Base-by-base conservation (phyloP, 148 eudicot species). In the Rhododendron mucronatum region DNA sequence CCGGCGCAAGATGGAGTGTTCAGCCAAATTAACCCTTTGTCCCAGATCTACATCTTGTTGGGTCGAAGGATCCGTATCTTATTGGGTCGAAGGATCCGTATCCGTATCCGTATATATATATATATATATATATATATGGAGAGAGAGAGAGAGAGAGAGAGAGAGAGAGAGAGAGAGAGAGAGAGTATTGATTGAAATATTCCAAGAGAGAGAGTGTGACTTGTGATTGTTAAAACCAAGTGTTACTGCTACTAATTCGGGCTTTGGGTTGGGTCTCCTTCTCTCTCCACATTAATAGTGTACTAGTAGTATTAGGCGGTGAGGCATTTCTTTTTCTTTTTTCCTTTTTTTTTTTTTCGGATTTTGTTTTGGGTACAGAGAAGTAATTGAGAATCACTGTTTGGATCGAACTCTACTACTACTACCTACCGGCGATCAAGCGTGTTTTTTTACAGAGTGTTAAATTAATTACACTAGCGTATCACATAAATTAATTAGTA, bases 101-200 rank as follows among this genome's bases (percentile, higher is more conserved):
- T 30, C 30, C 30, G 41, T 39, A 39, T 39, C 4, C 5, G 0
- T 41, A 6, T 41, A 41, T 41, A 41, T 41, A 41, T 5, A 41
- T 41, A 41, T 41, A 0, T 0, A 41, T 0, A 41, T 0, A 41
- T 0, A 0, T 35, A 35, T 35, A 35, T 35, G 7, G 45, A 37
- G 71, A 82, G 71, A 82, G 84, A 0, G 7, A 41, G 7, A 6
- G 45, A 41, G 45, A 37, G 30, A 82, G 48, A 59, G 84, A 83
- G 26, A 41, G 39, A 45, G 23, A 80, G 35, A 80, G 65, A 53
- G 61, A 26, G 61, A 69, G 1, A 51, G 7, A 41, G 84, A 35
- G 28, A n/a, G n/a, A n/a, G n/a, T n/a, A n/a, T n/a, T n/a, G 26
- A 83, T 83, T 83, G 84, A 63, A 83, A 83, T 63, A 83, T 83